These are phyloP conservation scores for Dichotomocladium elegans DNA, from an alignment of 371 early-diverging fungal species.

Conservation along the genomic window DNA sequence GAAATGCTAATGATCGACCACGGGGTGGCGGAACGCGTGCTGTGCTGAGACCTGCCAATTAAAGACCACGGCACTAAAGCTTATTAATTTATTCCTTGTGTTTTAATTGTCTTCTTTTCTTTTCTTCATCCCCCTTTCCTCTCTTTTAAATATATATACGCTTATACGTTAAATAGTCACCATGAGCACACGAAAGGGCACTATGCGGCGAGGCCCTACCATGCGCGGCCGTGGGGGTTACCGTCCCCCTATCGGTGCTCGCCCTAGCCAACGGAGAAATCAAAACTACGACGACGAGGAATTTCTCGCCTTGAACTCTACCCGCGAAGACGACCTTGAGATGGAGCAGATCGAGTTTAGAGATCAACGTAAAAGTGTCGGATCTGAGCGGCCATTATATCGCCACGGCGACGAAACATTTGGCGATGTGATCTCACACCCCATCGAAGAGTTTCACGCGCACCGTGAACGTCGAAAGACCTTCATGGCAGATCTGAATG, in stretches of 20 bases:
- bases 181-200: slow-evolving; percentile 1
- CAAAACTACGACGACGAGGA: slow-evolving; percentile 28
- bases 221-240: slow-evolving; percentile 27
- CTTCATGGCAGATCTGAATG: slow-evolving; percentile 12
- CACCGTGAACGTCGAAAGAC: slow-evolving; percentile 27
- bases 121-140: slow-evolving; percentile 1
- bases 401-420: slow-evolving; percentile 44
- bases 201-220: slow-evolving; percentile 33
- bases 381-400: slow-evolving; percentile 13
- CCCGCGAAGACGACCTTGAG: slow-evolving; percentile 12
- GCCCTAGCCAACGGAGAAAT: slow-evolving; percentile 3
- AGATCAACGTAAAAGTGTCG: neutral
- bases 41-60: too few relatives aligned
- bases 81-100: neutral
- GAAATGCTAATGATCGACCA: too few relatives aligned
- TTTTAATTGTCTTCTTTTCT: slow-evolving; percentile 1
- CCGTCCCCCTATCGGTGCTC: slow-evolving; percentile 27
- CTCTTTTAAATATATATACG: neutral
- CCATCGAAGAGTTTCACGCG: slow-evolving; percentile 30
- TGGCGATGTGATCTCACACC: slow-evolving; percentile 40
- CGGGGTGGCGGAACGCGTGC: too few relatives aligned
- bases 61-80: too few relatives aligned
- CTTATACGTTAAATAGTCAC: neutral
- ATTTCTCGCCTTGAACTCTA: slow-evolving; percentile 16
- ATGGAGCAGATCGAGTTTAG: slow-evolving; percentile 14